phyloP scores from a whole-genome alignment of 805 yeast genomes.

The Candida maesae region DNA sequence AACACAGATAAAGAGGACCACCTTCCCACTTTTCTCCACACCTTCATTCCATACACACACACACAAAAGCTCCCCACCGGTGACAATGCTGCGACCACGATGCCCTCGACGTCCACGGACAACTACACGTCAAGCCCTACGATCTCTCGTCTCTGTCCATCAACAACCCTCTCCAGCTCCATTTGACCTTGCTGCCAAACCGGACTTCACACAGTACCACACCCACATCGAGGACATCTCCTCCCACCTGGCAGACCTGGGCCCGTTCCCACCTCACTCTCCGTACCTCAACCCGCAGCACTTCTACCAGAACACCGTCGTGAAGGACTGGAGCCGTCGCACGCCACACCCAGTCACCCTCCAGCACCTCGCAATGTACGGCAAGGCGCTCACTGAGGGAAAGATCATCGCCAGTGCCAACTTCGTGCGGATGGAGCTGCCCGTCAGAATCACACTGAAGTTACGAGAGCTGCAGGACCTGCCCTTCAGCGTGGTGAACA shows the following conservation, averaged over 20 bases:
- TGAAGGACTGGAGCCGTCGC: slow-evolving; percentile 58
- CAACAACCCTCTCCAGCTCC: neutral
- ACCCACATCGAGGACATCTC: slow-evolving; percentile 31
- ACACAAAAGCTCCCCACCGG: neutral
- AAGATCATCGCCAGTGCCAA: slow-evolving; percentile 82
- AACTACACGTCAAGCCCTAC: neutral
- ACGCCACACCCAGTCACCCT: slow-evolving; percentile 87
- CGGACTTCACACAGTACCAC: slow-evolving; percentile 35
- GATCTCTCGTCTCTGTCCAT: neutral
- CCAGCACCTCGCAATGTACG: slow-evolving; percentile 88
- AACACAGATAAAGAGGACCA: neutral
- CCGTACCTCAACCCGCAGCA: slow-evolving; percentile 61
- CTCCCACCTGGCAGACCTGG: slow-evolving; percentile 32
- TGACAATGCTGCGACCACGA: neutral
- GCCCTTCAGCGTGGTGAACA: slow-evolving; percentile 81
- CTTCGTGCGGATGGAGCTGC: slow-evolving; percentile 82
- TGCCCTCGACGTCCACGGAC: neutral
- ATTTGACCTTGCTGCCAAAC: slow-evolving; percentile 19
- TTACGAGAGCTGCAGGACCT: slow-evolving; percentile 73
- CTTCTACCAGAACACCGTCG: slow-evolving; percentile 76
- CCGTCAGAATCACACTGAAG: slow-evolving; percentile 78
- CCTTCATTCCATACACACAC: neutral
- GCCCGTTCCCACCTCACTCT: slow-evolving; percentile 40
- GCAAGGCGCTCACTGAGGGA: slow-evolving; percentile 68
- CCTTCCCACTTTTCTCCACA: too few relatives aligned